These are phyloP conservation scores for Talaromyces rugulosus DNA, from an alignment of 2,329 filamentous ascomycete species.

Conservation along the genomic window DNA sequence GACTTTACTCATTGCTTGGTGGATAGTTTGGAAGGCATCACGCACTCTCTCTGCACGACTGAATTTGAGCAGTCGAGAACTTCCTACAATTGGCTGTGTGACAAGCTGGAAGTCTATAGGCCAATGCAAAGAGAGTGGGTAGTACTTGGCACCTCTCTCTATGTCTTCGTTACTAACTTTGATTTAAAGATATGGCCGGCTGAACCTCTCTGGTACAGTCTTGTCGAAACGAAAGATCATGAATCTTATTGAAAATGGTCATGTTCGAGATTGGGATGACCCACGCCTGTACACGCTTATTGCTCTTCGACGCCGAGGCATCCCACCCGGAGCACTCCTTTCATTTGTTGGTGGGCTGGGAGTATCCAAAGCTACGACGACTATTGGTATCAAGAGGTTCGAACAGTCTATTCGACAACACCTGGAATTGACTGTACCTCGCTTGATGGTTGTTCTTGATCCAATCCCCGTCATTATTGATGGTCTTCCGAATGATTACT, in stretches of 20 bases:
- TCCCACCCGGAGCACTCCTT: conserved; percentile 83
- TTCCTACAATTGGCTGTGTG: conserved; percentile 88
- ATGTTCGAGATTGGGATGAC: conserved; percentile 86
- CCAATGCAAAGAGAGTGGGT: conserved; percentile 88
- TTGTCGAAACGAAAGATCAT: conserved; percentile 81
- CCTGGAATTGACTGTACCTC: conserved; percentile 80
- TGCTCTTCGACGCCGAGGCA: conserved; percentile 74
- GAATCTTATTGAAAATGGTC: conserved; percentile 70
- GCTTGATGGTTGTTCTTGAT: conserved; percentile 84
- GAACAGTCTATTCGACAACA: conserved; percentile 82
- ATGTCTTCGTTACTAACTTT: conserved; percentile 15
- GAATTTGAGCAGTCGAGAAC: conserved; percentile 82
- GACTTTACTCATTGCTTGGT: conserved; percentile 89
- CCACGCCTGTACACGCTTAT: conserved; percentile 85
- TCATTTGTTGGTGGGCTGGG: conserved; percentile 89
- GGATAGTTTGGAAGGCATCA: conserved; percentile 88
- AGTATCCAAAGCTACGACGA: conserved; percentile 74
- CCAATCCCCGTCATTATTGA: conserved; percentile 80
- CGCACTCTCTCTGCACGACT: conserved; percentile 87
- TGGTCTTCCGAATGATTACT: conserved; percentile 65
- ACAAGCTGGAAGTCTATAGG: conserved; percentile 74
- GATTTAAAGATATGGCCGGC: conserved; percentile 49
- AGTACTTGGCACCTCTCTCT: not conserved
- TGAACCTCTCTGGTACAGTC: conserved; percentile 79
- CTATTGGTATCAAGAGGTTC: conserved; percentile 77